Evolutionary conservation across 2,329 filamentous ascomycete species (phyloP), one percentile per base, ranked within the genome.

Genomic region (Phyllosticta capitalensis): DNA sequence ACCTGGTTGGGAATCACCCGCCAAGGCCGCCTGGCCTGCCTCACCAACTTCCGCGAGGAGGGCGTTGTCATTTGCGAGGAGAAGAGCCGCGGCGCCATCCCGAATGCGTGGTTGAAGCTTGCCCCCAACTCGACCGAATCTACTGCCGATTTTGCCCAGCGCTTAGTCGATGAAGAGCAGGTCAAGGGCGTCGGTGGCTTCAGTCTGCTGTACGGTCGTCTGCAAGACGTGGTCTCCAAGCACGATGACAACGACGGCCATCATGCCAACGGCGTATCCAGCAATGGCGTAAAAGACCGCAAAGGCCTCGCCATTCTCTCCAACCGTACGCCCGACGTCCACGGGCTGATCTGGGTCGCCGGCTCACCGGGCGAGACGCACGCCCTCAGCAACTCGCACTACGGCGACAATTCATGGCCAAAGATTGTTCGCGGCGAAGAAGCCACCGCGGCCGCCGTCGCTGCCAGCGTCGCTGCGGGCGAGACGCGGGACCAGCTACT

Each of bases 1-100:
- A 86, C 84, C 61, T 87, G 84, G 84, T 79, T 86, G 54, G 84
- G 82, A 20, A 75, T 86, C 60, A 86, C 83, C 9, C 77, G 74
- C 30, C 76, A 83, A 63, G 84, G 84, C 26, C 81, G 82, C 60
- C 68, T 87, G 53, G 83, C 83, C 2, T 80, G 84, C 5, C 75
- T 87, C 30, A 86, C 84, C 55, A 87, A 87, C 69, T 86, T 83
- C 67, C 81, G 82, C 48, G 83, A 86, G 68, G 72, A 79, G 50
- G 67, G 65, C 33, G 65, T 69, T 26, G 71, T 78, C 19, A 69
- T 78, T 24, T 68, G 76, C 52, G 72, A 72, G 54, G 70, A 71
- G 51, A 79, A 80, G 49, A 83, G 80, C 63, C 77, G 84, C 24
- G 84, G 84, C 1, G 74, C 76, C 9, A 84, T 86, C 50, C 81